Evolutionary conservation across 768 basidiomycete species (phyloP), one percentile per base, ranked within the genome.

Genomic region (Omphalotus guepiniiformis): DNA sequence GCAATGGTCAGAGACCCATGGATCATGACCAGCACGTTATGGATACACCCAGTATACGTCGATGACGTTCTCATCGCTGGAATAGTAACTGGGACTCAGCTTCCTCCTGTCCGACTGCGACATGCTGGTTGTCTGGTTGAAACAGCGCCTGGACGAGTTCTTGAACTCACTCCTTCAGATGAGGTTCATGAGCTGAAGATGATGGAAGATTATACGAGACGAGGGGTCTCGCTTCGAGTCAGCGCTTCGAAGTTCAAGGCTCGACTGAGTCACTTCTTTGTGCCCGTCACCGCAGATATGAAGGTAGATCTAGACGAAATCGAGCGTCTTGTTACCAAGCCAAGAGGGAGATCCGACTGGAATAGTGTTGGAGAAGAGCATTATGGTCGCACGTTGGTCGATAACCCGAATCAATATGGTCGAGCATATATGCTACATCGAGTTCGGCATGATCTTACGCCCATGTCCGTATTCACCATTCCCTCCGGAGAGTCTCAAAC

Each of bases 1-100:
- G 80, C 85, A 6, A 37, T 61, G 25, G 82, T 88, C 13, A 72
- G 70, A 30, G 80, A 85, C 62, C 88, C 83, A 6, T 88, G 86
- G 85, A 72, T 70, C 8, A 68, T 79, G 25, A 75, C 75, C 4
- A 60, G 70, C 13, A 70, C 65, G 43, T 57, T 85, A 25, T 89
- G 83, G 75, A 62, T 88, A 41, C 88, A 92, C 58, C 65, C 73
- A 19, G 62, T 91, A 39, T 60, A 62, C 32, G 58, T 86, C 26
- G 73, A 79, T 52, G 79, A 74, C 15, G 59, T 59, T 16, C 64
- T 67, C 19, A 60, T 72, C 11, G 79, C 81, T 16, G 90, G 81
- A 2, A 68, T 93, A 22, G 68, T 93, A 18, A 82, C 86, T 23
- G 87, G 85, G 3, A 79, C 80, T 0, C 55, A 61, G 26, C 65